Percentiles rank a stretch among this genome's conserved stretches.
These are phyloP conservation scores for Myxozyma neglecta DNA, from an alignment of 805 yeast species.

Conservation along the genomic window DNA sequence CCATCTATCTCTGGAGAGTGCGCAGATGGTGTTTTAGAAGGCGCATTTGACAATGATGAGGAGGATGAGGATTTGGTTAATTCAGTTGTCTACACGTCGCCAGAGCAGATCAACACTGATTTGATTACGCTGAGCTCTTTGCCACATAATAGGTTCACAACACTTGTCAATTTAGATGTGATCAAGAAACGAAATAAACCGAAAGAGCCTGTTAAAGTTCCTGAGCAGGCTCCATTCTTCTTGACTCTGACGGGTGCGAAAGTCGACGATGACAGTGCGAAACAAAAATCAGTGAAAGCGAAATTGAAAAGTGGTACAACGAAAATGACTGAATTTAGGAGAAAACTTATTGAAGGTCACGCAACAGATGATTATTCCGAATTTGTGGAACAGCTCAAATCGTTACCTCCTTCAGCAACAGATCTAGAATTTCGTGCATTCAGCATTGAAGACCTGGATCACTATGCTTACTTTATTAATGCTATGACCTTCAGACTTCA, in stretches of 20 bases:
- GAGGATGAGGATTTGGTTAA: constrained; percentile 39
- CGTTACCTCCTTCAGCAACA: constrained; percentile 69
- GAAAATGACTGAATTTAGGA: constrained; percentile 58
- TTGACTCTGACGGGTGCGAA: constrained; percentile 49
- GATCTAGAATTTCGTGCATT: constrained; percentile 88
- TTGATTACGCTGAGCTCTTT: constrained; percentile 73
- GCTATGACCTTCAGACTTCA: constrained; percentile 64
- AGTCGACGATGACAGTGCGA: constrained; percentile 33
- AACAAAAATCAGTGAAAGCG: constrained; percentile 17
- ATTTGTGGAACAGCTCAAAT: constrained; percentile 57
- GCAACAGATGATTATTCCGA: constrained; percentile 43
- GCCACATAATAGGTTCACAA: constrained; percentile 75
- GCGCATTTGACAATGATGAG: constrained; percentile 58
- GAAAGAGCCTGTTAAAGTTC: constrained; percentile 79
- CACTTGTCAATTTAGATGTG: constrained; percentile 75
- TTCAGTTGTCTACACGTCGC: constrained; percentile 42
- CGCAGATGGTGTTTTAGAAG: constrained; percentile 68
- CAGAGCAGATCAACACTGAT: constrained; percentile 62
- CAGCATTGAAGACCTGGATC: constrained; percentile 55
- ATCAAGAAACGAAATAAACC: constrained; percentile 89
- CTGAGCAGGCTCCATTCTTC: constrained; percentile 81
- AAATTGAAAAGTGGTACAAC: constrained; percentile 6
- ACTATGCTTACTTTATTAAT: constrained; percentile 62
- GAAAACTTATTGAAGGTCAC: constrained; percentile 56
- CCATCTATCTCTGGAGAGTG: constrained; percentile 82